Evolutionary conservation across 805 yeast genomes (phyloP).

Genomic region (Ogataea trehaloabstinens): DNA sequence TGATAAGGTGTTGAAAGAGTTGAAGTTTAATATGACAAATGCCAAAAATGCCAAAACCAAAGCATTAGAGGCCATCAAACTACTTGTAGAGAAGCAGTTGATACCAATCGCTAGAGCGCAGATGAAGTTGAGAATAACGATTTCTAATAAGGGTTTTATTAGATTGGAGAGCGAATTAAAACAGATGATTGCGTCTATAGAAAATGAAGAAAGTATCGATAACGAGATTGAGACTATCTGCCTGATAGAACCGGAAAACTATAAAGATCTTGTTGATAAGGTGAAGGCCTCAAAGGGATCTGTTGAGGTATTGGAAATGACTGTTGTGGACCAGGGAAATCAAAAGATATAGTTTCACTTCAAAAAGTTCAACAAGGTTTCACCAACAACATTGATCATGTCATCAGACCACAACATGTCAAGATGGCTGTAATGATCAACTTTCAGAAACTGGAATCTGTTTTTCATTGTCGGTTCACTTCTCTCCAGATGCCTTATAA

Average conservation of each 20-base stretch:
- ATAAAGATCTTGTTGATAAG: conserved; percentile 64
- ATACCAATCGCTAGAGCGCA: conserved; percentile 93
- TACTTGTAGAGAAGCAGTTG: conserved; percentile 72
- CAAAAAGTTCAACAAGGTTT: conserved; percentile 37
- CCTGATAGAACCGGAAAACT: conserved; percentile 82
- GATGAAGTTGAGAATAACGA: conserved; percentile 76
- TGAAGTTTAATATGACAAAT: conserved; percentile 76
- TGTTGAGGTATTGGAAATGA: conserved; percentile 84
- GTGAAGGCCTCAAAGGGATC: conserved; percentile 61
- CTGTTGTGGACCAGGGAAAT: conserved; percentile 69
- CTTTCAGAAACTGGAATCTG: conserved; percentile 37
- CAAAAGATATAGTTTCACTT: conserved; percentile 13
- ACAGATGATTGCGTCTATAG: conserved; percentile 35
- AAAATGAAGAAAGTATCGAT: conserved; percentile 20
- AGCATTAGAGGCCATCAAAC: conserved; percentile 86
- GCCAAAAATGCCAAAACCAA: conserved; percentile 65
- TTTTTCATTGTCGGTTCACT: conserved; percentile 49
- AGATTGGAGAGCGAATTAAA: conserved; percentile 28
- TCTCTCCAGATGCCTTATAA: conserved; percentile 60
- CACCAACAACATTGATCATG: conserved; percentile 63
- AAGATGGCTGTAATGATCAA: conserved; percentile 75
- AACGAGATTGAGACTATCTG: conserved; percentile 41
- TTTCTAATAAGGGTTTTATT: conserved; percentile 53
- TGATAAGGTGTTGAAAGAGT: conserved; percentile 74
- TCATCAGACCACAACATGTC: conserved; percentile 94